Evolutionary conservation across 352 stramenopile species (phyloP), one percentile per base, ranked within the genome.

Genomic region (Bremia lactucae): DNA sequence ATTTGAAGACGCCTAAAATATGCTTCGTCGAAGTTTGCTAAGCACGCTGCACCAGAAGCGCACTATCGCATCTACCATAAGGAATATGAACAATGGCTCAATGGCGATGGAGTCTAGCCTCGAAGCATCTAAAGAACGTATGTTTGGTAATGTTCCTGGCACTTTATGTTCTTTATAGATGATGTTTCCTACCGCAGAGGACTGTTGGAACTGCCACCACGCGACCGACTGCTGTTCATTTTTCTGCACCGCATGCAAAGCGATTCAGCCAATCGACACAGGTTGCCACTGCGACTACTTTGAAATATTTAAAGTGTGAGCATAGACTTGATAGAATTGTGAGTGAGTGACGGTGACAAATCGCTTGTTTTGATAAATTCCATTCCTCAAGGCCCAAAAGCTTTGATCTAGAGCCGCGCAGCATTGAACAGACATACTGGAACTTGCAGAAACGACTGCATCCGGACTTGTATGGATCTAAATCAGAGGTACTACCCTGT

Each of bases 351-450:
- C 34, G 7, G 20, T 10, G 29, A 22, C 3, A 2, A 14, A 26
- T 49, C 20, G 6, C 47, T 37, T 9, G 31, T 54, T 37, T 14
- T 9, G 14, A 1, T 36, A n/a, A n/a, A n/a, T n/a, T n/a, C n/a
- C n/a, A n/a, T n/a, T n/a, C n/a, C n/a, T n/a, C n/a, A n/a, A 33
- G 28, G 4, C 78, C 78, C 19, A 87, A 87, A 49, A 68, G 81
- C 41, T 91, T 91, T 53, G 75, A 76, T 16, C 41, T 91, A 20
- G 71, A 88, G 49, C 68, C 79, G 52, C 75, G 72, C 52, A 82
- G 64, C 38, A 87, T 92, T 38, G 79, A 92, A 52, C 68, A 87
- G 41, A 86, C 76, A 35, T 92, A 92, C 57, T 92, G 79, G 79
- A 85, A 83, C 40, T 46, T 92, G 35, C 79, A 89, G 42, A 92